Base-by-base conservation (phyloP, 345 rosid genomes). In the Tarenaya hassleriana region DNA sequence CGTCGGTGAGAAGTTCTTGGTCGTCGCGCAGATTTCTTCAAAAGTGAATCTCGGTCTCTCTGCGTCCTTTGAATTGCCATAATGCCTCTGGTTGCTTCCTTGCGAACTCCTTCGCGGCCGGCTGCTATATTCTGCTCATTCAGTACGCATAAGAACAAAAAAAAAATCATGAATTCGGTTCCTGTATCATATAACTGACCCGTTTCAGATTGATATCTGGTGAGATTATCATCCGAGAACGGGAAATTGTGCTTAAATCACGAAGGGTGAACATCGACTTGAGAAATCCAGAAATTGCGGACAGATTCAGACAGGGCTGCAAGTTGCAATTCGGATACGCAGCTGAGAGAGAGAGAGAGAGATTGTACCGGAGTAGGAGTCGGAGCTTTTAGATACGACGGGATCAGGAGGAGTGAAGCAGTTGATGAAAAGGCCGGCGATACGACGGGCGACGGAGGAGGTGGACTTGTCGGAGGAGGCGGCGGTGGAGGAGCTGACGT, bases 381-480 rank as follows among this genome's bases (percentile, higher is more conserved):
- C 16, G 41, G 66, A 59, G 33, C 46, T 57, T 47, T 50, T 72
- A 35, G 82, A 58, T 49, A 15, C 49, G 5, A 41, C 41, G n/a
- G 74, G 7, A 32, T 71, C 82, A 0, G 87, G 87, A 24, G 95
- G 98, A 21, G 87, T 72, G 63, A 91, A 82, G 65, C 96, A 91
- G 13, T 64, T 48, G 17, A 70, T 31, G 65, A 91, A 90, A 40
- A 77, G 62, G 21, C 81, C 80, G n/a, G 73, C 82, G 40, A 84
- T 61, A 32, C 83, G 78, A 38, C 82, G 68, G 46, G 72, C 53
- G 4, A 74, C 13, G 59, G 77, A 69, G 29, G 29, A 24, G 57
- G 12, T 52, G n/a, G 77, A 40, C 61, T 65, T 80, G 19, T 34
- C 49, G 54, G 69, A 18, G 29, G 44, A 10, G 58, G 55, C 65